Evolutionary conservation across 148 eudicot species (phyloP).

Genomic region (Rhododendron kiyosumense): DNA sequence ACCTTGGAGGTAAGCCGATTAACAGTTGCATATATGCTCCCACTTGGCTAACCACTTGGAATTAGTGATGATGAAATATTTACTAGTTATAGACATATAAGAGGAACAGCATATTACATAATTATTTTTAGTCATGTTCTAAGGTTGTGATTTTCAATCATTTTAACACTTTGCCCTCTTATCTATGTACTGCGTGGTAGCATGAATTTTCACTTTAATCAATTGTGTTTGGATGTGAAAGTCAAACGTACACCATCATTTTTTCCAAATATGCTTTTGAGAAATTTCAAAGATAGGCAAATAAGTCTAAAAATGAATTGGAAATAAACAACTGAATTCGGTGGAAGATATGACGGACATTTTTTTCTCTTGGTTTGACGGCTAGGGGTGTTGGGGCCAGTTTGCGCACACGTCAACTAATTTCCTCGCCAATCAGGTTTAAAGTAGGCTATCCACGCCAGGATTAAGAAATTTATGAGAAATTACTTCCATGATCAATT

Average conservation of each 20-base stretch:
- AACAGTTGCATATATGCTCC: neutral
- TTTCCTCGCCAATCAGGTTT: fast-evolving
- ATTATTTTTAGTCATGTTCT: neutral
- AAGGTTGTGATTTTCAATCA: neutral
- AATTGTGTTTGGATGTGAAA: neutral
- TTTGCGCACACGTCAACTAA: too few species aligned
- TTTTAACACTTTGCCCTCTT: neutral
- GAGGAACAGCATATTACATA: neutral
- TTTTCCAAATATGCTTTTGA: neutral
- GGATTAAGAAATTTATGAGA: too few species aligned
- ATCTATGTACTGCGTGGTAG: neutral
- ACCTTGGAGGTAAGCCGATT: neutral
- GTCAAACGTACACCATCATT: neutral
- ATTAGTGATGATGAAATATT: neutral
- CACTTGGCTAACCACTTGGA: neutral
- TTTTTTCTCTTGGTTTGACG: neutral
- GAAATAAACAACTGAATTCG: neutral
- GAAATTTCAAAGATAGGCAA: neutral
- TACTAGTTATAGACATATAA: neutral
- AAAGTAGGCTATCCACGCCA: too few species aligned
- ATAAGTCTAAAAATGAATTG: neutral
- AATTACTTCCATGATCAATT: too few species aligned
- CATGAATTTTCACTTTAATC: neutral
- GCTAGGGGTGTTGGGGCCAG: neutral
- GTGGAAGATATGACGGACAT: neutral